Base-by-base conservation (phyloP, 163 green algal species). In the Chlamydomonas reinhardtii region DNA sequence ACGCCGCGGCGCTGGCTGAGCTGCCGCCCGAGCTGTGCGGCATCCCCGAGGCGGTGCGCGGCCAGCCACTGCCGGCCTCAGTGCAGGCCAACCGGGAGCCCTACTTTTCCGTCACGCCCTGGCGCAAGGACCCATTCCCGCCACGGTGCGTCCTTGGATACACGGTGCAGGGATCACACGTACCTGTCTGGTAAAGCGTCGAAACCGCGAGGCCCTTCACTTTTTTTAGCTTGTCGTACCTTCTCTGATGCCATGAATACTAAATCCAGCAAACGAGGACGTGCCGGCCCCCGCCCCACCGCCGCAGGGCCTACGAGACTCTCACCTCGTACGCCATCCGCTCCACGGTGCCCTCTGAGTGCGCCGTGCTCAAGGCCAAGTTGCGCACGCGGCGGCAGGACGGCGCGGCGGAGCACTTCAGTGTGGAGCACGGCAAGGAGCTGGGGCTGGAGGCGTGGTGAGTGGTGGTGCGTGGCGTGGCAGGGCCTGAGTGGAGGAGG, bases 71-170 rank as follows among this genome's bases (percentile, higher is more conserved):
- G 78, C 76, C 85, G 25, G 70, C 81, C 34, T 83, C 71, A 8
- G 86, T 92, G 43, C n/a, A 77, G 52, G 52, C 72, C 52, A 91
- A 91, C 79, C 65, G 74, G 61, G 86, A 91, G 77, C 89, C 86
- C 2, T 92, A 90, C 90, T 88, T 87, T 35, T 64, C 88, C 35
- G 83, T 83, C 0, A n/a, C 32, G 32, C 74, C 84, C 32, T 92
- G 89, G 89, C 82, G 82, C n/a, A 88, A 90, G 69, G 68, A 75
- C 74, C 89, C 89, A 0, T 92, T 84, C 65, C 76, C 83, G 14
- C 59, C 74, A 24, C 73, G 83, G 83, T 88, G 52, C 39, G 8
- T 48, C 5, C 5, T 48, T 48, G 39, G 39, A n/a, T n/a, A n/a
- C n/a, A n/a, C n/a, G n/a, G n/a, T n/a, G n/a, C n/a, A n/a, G n/a